Evolutionary conservation across 345 rosid species (phyloP).

Genomic region (Euphorbia lathyris): DNA sequence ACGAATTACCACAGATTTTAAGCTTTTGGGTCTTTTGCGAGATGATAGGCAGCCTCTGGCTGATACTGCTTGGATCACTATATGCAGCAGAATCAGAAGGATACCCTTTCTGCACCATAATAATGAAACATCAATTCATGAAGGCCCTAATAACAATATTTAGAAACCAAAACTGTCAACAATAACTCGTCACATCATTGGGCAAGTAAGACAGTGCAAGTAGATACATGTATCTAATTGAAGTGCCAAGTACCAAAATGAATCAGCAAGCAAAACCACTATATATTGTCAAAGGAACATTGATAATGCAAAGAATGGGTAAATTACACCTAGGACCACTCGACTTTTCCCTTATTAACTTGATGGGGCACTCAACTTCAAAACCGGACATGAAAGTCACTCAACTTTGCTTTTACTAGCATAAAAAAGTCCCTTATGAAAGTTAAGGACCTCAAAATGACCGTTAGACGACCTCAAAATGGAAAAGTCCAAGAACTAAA

Average conservation of each 20-base stretch:
- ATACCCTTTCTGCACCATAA: slow-evolving; percentile 73
- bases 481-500: not conserved
- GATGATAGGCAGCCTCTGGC: slow-evolving; percentile 82
- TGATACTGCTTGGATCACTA: slow-evolving; percentile 77
- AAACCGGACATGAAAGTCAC: no score
- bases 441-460: no score
- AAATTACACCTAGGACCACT: no score
- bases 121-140: not conserved
- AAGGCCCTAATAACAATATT: no score
- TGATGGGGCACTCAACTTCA: no score
- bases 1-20: slow-evolving; percentile 40
- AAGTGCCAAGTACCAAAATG: not conserved
- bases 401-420: no score
- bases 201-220: not conserved
- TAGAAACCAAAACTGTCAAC: not conserved
- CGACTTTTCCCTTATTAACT: no score
- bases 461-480: no score
- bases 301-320: not conserved
- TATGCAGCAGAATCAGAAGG: slow-evolving; percentile 73
- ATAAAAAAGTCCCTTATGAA: no score
- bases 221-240: not conserved
- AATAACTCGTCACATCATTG: not conserved
- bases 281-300: not conserved
- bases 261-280: not conserved
- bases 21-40: slow-evolving; percentile 72